Evolutionary conservation across 1,284 basidiomycete species (phyloP).

Genomic region (Ustilago trichophora): DNA sequence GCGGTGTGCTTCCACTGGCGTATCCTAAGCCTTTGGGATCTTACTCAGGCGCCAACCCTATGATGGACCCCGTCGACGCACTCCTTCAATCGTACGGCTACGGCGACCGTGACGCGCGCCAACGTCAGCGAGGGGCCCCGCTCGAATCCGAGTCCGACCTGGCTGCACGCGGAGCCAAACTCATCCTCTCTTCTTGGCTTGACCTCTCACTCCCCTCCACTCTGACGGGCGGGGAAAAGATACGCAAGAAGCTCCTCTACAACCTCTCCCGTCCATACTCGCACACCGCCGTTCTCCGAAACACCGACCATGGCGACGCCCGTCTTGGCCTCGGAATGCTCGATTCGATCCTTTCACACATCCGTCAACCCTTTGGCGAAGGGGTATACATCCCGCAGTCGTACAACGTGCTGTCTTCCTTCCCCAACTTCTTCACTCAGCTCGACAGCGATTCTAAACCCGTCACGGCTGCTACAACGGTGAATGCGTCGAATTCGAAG

Average conservation of each 20-base stretch:
- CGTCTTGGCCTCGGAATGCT: constrained; percentile 38
- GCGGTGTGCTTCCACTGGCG: constrained; percentile 55
- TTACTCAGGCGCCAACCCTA: background rate
- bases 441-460: constrained; percentile 21
- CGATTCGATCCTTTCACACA: constrained; percentile 22
- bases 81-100: constrained; percentile 54
- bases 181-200: constrained; percentile 24
- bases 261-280: constrained; percentile 30
- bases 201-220: constrained; percentile 36
- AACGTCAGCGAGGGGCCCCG: constrained; percentile 22
- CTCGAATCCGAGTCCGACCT: constrained; percentile 32
- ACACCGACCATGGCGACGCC: constrained; percentile 21
- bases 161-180: constrained; percentile 13
- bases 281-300: constrained; percentile 26
- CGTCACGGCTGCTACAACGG: background rate
- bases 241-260: constrained; percentile 17
- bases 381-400: constrained; percentile 47
- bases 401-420: constrained; percentile 47
- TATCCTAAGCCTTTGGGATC: constrained; percentile 32
- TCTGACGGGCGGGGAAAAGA: background rate
- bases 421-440: constrained; percentile 45
- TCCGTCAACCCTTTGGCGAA: constrained; percentile 31
- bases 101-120: constrained; percentile 15
- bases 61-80: constrained; percentile 53
- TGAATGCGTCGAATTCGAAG: background rate